Percentiles rank a stretch among this genome's conserved stretches.
Evolutionary conservation across 768 basidiomycete species (phyloP).

Genomic region (Kwoniella mangroviensis): DNA sequence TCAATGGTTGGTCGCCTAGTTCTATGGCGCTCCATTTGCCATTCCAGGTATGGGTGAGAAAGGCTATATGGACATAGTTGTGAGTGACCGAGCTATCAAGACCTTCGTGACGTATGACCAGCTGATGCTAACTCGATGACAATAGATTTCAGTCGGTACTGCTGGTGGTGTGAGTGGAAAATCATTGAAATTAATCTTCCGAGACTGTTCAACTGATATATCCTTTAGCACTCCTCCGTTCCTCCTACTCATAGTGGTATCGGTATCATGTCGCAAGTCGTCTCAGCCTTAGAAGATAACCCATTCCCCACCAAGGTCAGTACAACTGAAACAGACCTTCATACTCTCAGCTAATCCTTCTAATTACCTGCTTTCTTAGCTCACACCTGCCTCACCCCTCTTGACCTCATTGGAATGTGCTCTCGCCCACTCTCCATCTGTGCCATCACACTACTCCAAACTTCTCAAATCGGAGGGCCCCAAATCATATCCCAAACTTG

Average conservation of each 20-base stretch:
- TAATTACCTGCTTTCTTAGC: slow-evolving; percentile 16
- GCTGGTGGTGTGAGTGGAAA: slow-evolving; percentile 49
- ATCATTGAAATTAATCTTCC: too few species aligned
- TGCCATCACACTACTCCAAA: slow-evolving; percentile 44
- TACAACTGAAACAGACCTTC: neutral
- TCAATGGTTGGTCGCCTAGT: slow-evolving; percentile 19
- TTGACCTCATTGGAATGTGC: slow-evolving; percentile 48
- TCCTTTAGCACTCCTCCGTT: slow-evolving; percentile 48
- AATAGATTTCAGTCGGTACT: slow-evolving; percentile 50
- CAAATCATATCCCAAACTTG: slow-evolving; percentile 38
- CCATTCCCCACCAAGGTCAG: slow-evolving; percentile 46
- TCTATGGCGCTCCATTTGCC: slow-evolving; percentile 49
- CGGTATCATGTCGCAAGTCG: slow-evolving; percentile 49
- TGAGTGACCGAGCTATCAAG: slow-evolving; percentile 18
- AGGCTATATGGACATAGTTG: slow-evolving; percentile 52
- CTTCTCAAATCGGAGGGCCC: slow-evolving; percentile 37
- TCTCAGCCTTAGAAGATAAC: slow-evolving; percentile 46
- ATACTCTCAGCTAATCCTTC: too few species aligned
- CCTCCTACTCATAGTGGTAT: slow-evolving; percentile 54
- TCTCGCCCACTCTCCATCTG: slow-evolving; percentile 37
- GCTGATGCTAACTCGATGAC: neutral
- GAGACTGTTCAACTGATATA: too few species aligned
- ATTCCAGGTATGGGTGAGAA: slow-evolving; percentile 51
- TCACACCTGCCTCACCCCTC: slow-evolving; percentile 51
- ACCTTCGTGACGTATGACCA: neutral